Base-by-base conservation (phyloP, 371 early-diverging fungal species). In the Mucor velutinosus region DNA sequence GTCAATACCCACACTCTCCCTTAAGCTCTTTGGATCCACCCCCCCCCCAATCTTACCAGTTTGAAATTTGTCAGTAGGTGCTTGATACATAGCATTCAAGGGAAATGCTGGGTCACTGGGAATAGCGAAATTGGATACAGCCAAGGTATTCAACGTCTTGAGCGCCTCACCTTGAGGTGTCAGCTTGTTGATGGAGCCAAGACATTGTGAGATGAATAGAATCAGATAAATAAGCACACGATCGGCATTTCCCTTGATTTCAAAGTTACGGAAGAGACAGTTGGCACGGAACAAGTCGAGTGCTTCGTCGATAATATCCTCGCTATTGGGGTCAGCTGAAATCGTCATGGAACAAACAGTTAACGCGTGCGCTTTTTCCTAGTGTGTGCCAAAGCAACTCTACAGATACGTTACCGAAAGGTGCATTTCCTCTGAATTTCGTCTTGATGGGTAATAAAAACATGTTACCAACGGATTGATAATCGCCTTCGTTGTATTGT, bases 261-360 rank as follows among this genome's bases (percentile, higher is more conserved):
- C 98, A 87, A 96, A 99, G 88, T 98, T 98, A 69, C 95, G 91
- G 87, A 97, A 99, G 53, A 98, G 86, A 76, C 93, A 93, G 84
- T 99, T 99, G 70, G 98, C 95, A 43, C 97, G 92, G 85, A 95
- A 99, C 62, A 97, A 78, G 68, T 86, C 87, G 58, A 99, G 75
- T 21, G 97, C 93, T 77, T 99, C 99, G 70, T 97, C 97, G 67
- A 99, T 84, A 58, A 94, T 91, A 80, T 99, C 99, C 55, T 94
- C 92, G 8, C 77, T 77, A 57, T 75, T 72, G 6, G 86, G 74
- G 59, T 90, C 93, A 70, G 83, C 90, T 70, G 12, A 35, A 12
- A 35, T 10, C 37, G 59, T 72, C 41, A 64, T 2, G 12, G 12
- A 25, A 32, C 23, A 51, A 21, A 19, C 10, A 29, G 56, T 56